phyloP scores from a whole-genome alignment of 1,284 basidiomycete species.

The Sporisorium exsertum region DNA sequence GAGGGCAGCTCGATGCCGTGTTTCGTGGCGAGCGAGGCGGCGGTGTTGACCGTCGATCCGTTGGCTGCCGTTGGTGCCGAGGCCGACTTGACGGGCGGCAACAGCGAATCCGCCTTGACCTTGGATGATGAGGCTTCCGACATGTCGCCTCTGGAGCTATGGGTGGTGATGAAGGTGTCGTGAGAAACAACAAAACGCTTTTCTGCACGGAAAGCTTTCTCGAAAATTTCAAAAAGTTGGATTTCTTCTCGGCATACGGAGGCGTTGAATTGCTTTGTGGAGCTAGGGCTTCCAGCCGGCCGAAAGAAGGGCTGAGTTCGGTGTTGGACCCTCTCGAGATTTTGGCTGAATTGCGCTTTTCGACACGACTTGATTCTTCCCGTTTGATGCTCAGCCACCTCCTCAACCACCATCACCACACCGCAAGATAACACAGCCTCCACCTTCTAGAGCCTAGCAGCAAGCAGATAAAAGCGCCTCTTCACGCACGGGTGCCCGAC shows the following conservation, averaged over 20 bases:
- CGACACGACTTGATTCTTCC: constrained; percentile 14
- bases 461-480: no score
- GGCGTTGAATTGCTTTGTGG: constrained; percentile 12
- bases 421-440: background rate
- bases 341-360: constrained; percentile 18
- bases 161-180: background rate
- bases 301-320: constrained; percentile 10
- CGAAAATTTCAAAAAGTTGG: constrained; percentile 10
- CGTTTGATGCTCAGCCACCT: constrained; percentile 20
- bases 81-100: constrained; percentile 15
- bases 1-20: constrained; percentile 43
- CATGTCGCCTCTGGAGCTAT: constrained; percentile 7
- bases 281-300: constrained; percentile 26
- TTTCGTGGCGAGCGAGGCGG: constrained; percentile 23
- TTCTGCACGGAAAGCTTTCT: background rate
- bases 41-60: constrained; percentile 7
- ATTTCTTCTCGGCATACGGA: constrained; percentile 1
- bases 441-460: background rate
- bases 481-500: no score
- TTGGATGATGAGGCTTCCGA: constrained; percentile 41
- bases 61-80: background rate
- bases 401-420: background rate
- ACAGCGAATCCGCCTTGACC: constrained; percentile 44
- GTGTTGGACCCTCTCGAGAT: constrained; percentile 17
- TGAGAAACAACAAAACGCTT: background rate